A percentile compares a stretch with the other conserved stretches of the same genome.
Evolutionary conservation across 192 early-diverging fungal genomes (phyloP).

Genomic region (Spizellomyces punctatus): DNA sequence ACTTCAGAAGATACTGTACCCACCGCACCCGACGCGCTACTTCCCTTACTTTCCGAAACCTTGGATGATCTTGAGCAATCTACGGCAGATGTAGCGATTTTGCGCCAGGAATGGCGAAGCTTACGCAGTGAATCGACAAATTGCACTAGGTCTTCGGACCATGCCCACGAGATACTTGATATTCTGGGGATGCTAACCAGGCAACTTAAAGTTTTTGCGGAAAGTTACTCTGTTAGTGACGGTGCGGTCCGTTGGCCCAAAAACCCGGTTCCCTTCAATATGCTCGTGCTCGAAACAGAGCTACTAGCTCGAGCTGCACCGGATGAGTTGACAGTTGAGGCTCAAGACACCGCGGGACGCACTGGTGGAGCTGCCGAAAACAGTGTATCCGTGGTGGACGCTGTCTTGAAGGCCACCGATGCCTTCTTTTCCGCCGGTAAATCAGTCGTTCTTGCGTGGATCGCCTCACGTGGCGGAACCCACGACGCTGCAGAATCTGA

Average conservation of each 20-base stretch:
- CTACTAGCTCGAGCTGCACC: slow-evolving; percentile 26
- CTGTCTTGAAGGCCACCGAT: slow-evolving; percentile 1
- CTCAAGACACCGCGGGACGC: neutral
- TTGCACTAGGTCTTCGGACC: slow-evolving; percentile 20
- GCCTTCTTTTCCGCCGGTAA: slow-evolving; percentile 8
- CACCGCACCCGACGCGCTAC: slow-evolving; percentile 12
- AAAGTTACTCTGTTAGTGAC: slow-evolving; percentile 6
- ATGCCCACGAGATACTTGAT: slow-evolving; percentile 21
- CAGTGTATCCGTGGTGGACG: slow-evolving; percentile 4
- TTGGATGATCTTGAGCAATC: slow-evolving; percentile 29
- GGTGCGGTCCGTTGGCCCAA: slow-evolving; percentile 18
- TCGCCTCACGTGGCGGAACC: slow-evolving; percentile 19
- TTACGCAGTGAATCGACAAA: slow-evolving; percentile 5
- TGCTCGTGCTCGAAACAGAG: slow-evolving; percentile 32
- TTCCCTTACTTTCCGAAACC: slow-evolving; percentile 24
- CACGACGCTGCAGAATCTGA: neutral
- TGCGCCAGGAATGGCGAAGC: slow-evolving; percentile 2
- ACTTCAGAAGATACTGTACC: slow-evolving; percentile 8
- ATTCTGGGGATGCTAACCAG: slow-evolving; percentile 11
- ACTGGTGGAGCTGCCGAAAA: neutral
- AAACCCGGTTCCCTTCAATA: slow-evolving; percentile 37
- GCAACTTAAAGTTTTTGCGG: slow-evolving; percentile 13
- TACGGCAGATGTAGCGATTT: neutral
- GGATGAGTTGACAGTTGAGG: neutral
- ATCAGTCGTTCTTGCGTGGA: slow-evolving; percentile 17